Evolutionary conservation across 2,329 filamentous ascomycete genomes (phyloP).

Genomic region (Calonectria hongkongensis): DNA sequence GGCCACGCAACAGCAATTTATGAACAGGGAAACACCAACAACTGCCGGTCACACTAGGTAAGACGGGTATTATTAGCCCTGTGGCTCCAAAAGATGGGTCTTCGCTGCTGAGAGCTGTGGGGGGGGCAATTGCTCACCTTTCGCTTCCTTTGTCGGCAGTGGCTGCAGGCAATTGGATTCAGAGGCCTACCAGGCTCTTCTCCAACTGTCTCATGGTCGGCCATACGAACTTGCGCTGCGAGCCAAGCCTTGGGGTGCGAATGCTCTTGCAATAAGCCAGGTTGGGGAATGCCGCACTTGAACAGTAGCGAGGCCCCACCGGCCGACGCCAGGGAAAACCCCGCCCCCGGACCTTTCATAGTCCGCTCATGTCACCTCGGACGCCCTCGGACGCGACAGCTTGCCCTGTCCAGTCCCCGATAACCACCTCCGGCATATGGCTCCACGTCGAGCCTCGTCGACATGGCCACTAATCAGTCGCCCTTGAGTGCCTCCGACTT

Average conservation of each 20-base stretch:
- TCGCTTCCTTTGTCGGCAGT: slow-evolving; percentile 59
- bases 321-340: slow-evolving; percentile 41
- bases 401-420: neutral
- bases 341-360: slow-evolving; percentile 45
- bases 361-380: no score
- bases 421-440: slow-evolving; percentile 33
- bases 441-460: slow-evolving; percentile 6
- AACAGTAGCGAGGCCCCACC: slow-evolving; percentile 19
- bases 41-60: slow-evolving; percentile 48
- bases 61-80: slow-evolving; percentile 7
- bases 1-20: neutral
- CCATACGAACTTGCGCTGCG: slow-evolving; percentile 44
- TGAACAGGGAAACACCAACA: slow-evolving; percentile 38
- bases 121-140: slow-evolving; percentile 48
- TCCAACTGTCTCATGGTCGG: slow-evolving; percentile 35
- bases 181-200: slow-evolving; percentile 43
- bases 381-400: no score
- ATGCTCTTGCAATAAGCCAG: slow-evolving; percentile 7
- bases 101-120: neutral
- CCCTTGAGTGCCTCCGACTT: slow-evolving; percentile 55
- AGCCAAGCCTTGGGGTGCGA: slow-evolving; percentile 22
- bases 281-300: slow-evolving; percentile 26
- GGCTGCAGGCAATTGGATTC: slow-evolving; percentile 59
- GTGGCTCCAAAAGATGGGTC: neutral
- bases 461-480: slow-evolving; percentile 56